These are phyloP conservation scores for Paecilomyces dactylethromorphus DNA, from an alignment of 2,329 filamentous ascomycete species.

Conservation along the genomic window DNA sequence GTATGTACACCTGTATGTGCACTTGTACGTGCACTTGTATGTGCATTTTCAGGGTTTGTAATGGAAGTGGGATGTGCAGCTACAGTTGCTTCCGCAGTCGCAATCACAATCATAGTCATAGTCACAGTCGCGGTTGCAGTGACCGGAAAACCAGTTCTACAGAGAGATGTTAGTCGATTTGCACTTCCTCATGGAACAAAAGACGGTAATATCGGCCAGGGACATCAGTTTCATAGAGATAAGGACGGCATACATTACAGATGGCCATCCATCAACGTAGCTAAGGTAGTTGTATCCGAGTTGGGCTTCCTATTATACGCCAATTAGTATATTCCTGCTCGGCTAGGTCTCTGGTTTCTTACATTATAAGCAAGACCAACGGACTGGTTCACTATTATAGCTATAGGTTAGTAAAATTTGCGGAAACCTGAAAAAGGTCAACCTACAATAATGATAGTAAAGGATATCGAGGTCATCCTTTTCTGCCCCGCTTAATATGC, in stretches of 20 bases:
- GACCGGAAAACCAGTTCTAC: not conserved
- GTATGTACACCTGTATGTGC: not conserved
- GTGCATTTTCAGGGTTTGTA: not conserved
- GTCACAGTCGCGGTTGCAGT: not conserved
- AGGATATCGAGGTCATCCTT: constrained; percentile 22
- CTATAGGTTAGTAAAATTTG: not conserved
- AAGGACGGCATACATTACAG: not conserved
- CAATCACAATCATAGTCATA: not conserved
- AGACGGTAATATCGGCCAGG: not conserved
- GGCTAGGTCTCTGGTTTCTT: not conserved
- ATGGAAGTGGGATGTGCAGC: not conserved
- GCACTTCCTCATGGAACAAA: not conserved
- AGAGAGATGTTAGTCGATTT: not conserved
- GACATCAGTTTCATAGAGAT: not conserved
- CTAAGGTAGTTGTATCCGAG: not conserved
- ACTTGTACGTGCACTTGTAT: not conserved
- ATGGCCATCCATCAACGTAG: not conserved
- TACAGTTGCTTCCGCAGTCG: not conserved
- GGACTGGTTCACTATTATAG: constrained; percentile 23
- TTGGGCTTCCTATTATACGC: not conserved
- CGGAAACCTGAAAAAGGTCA: not conserved
- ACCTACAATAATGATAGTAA: constrained; percentile 33
- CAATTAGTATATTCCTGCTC: not conserved
- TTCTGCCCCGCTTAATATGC: constrained; percentile 20
- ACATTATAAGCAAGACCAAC: constrained; percentile 22